A percentile compares a stretch with the other conserved stretches of the same genome.
Conservation (phyloP, 2,329 filamentous ascomycete genomes). For the Fusarium sp. region DNA sequence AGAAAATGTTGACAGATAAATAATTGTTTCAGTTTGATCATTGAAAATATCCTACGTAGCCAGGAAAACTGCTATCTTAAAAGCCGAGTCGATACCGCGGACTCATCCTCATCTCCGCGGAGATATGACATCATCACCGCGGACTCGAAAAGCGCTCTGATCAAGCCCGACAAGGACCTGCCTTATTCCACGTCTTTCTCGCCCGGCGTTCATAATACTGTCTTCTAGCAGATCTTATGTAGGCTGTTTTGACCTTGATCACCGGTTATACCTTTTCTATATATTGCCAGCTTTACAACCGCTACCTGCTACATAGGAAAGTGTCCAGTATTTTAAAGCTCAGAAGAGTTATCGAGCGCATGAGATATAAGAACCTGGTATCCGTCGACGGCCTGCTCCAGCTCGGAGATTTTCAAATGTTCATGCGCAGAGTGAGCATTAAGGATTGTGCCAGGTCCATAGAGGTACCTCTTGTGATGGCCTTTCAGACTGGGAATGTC, state of each 20-base stretch:
- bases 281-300: no score
- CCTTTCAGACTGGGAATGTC: conserved; percentile 1
- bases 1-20: rapidly evolving
- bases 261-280: no score
- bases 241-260: no score
- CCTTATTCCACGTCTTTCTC: no score
- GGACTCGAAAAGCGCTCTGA: background rate
- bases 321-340: background rate
- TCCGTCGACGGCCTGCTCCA: conserved; percentile 6
- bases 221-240: no score
- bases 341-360: background rate
- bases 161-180: no score
- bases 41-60: rapidly evolving
- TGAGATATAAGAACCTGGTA: conserved; percentile 8
- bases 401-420: conserved; percentile 9
- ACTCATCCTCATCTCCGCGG: background rate
- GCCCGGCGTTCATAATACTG: no score
- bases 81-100: background rate
- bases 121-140: background rate
- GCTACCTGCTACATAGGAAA: no score
- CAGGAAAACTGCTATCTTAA: background rate
- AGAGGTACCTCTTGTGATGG: conserved; percentile 5
- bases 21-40: background rate
- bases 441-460: conserved; percentile 12
- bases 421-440: conserved; percentile 24